Evolutionary conservation across 805 yeast species (phyloP), one percentile per base, ranked within the genome.

Genomic region (Candida sithepensis): DNA sequence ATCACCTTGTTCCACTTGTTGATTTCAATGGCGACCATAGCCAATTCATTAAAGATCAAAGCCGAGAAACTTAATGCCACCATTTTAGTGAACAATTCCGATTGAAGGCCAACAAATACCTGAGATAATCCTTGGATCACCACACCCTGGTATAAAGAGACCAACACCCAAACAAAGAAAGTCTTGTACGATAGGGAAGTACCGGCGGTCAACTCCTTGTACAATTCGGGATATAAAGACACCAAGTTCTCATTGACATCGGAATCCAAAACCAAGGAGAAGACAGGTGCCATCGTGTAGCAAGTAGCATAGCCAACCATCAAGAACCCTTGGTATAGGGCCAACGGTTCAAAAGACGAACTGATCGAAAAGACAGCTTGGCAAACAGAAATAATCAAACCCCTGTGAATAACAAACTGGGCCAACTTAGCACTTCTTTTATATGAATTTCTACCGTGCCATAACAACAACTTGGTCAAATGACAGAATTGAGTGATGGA

Each of bases 361-460:
- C 89, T 78, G 13, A 92, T 78, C 2, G 97, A 90, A 65, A 79
- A 94, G 14, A 94, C 90, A 1, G 96, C 96, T 67, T 94, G 99
- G 45, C 97, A 92, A 4, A 92, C 91, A 2, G 96, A 88, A 44
- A 94, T 92, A 39, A 94, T 77, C 44, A 94, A 74, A 26, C 99
- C 99, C 64, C 99, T 82, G 64, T 94, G 99, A 61, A 94, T 94
- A 41, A 94, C 90, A 70, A 94, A 92, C 64, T 94, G 99, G 1
- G 97, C 88, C 51, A 94, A 72, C 65, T 94, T 94, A 1, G 99
- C 96, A 37, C 96, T 87, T 59, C 98, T 75, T 66, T 95, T 94
- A 70, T 94, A 94, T 3, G 97, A 88, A 67, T 95, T 94, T 64
- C 99, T 79, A 8, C 99, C 99, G 65, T 94, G 99, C 99, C 99